A percentile compares a stretch with the other conserved stretches of the same genome.
phyloP scores from a whole-genome alignment of 768 basidiomycete genomes.

The Rubroboletus pulcherrimus region DNA sequence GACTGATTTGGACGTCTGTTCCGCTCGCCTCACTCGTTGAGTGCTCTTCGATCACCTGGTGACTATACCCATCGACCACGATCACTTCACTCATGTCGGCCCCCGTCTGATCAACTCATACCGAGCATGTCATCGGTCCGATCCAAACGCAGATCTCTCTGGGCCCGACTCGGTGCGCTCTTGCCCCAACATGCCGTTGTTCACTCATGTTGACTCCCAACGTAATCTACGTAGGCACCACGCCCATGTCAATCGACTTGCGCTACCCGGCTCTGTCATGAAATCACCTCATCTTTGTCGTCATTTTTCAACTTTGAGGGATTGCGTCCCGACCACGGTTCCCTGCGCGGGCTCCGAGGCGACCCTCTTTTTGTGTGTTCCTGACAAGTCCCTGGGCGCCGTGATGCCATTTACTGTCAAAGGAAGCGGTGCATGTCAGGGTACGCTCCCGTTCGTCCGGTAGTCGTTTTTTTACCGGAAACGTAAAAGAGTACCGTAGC shows the following conservation, averaged over 20 bases:
- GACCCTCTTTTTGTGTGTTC: conserved; percentile 20
- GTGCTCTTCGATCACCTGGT: conserved; percentile 1
- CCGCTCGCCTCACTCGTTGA: conserved; percentile 2
- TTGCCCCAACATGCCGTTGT: conserved; percentile 11
- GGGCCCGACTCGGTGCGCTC: not conserved
- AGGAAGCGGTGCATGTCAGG: conserved; percentile 19
- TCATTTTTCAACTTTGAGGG: conserved; percentile 6
- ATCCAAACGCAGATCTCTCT: conserved; percentile 1
- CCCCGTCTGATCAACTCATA: conserved; percentile 1
- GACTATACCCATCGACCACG: not conserved
- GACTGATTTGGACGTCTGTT: not conserved
- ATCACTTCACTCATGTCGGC: conserved; percentile 1
- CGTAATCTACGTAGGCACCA: conserved; percentile 7
- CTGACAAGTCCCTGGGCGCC: conserved; percentile 21
- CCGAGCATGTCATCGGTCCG: not conserved
- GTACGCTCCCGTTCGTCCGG: not conserved
- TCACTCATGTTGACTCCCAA: conserved; percentile 6
- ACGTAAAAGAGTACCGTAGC: conserved; percentile 11
- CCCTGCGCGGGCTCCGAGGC: conserved; percentile 34
- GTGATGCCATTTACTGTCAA: conserved; percentile 24
- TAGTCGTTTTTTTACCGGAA: not conserved
- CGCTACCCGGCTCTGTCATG: conserved; percentile 6
- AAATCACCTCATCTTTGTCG: conserved; percentile 26
- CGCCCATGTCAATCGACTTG: conserved; percentile 13
- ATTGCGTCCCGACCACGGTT: conserved; percentile 1